These are phyloP conservation scores for Hypoxylon lienhwacheense DNA, from an alignment of 495 filamentous ascomycete species.

Conservation along the genomic window DNA sequence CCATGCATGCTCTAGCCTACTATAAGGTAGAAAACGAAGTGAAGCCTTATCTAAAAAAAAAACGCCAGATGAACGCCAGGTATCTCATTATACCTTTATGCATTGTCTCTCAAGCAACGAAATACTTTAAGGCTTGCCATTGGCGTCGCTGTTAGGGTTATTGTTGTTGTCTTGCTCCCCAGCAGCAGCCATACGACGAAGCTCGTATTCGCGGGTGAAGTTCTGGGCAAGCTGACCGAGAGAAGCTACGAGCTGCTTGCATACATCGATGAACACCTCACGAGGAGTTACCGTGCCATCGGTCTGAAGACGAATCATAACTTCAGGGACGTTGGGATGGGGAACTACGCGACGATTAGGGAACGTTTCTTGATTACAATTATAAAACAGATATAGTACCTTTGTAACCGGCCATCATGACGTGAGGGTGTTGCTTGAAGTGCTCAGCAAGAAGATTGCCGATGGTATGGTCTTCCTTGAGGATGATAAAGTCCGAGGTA, in stretches of 20 bases:
- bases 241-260: conserved; percentile 75
- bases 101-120: conserved; percentile 7
- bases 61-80: no score
- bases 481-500: conserved; percentile 85
- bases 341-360: conserved; percentile 55
- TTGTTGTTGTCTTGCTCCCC: conserved; percentile 48
- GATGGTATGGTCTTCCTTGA: conserved; percentile 96
- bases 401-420: conserved; percentile 87
- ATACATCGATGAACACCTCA: conserved; percentile 77
- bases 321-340: conserved; percentile 83
- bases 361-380: background rate
- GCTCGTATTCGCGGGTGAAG: conserved; percentile 93
- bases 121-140: conserved; percentile 18
- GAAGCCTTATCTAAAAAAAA: no score
- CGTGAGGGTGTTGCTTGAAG: conserved; percentile 75
- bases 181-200: conserved; percentile 83
- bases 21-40: background rate
- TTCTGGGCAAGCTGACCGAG: conserved; percentile 76
- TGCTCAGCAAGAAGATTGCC: conserved; percentile 84
- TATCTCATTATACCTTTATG: conserved; percentile 14
- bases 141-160: conserved; percentile 6
- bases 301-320: conserved; percentile 88
- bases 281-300: conserved; percentile 84
- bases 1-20: conserved; percentile 1
- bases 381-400: conserved; percentile 44